Percentiles rank a stretch among this genome's conserved stretches.
phyloP scores from a whole-genome alignment of 148 eudicot species.

The Nepenthes gracilis region DNA sequence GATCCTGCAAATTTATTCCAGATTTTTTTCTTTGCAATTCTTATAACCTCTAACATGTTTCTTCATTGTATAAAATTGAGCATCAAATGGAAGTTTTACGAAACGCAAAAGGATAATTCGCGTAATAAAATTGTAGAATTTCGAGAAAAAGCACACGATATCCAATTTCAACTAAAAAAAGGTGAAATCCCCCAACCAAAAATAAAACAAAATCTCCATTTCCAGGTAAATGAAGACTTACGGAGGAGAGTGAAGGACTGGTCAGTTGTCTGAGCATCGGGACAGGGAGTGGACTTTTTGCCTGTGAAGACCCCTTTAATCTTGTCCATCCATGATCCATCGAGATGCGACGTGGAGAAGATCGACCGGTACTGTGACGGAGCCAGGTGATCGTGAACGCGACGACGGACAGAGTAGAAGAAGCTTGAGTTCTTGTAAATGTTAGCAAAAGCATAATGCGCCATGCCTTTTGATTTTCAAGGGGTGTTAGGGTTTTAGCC shows the following conservation, averaged over 20 bases:
- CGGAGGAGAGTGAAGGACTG: constrained; percentile 49
- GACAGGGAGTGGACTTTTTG: constrained; percentile 17
- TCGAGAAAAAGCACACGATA: no score
- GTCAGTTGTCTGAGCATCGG: constrained; percentile 11
- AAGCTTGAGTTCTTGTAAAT: constrained; percentile 7
- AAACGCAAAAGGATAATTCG: no score
- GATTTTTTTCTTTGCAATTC: no score
- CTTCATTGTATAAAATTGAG: no score
- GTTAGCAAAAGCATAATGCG: constrained; percentile 9
- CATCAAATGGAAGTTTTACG: no score
- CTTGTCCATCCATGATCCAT: constrained; percentile 55
- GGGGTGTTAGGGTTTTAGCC: no score
- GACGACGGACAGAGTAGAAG: constrained; percentile 8
- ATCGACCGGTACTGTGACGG: constrained; percentile 37
- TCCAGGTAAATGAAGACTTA: constrained; percentile 8
- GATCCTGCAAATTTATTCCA: no score
- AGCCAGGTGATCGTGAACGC: constrained; percentile 12
- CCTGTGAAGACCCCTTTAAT: constrained; percentile 67
- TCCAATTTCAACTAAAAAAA: not conserved
- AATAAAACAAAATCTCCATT: not conserved
- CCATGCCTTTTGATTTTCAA: constrained; percentile 14
- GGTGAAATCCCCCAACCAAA: not conserved
- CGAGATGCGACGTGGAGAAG: constrained; percentile 34
- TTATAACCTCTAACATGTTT: no score
- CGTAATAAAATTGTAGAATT: no score